These are phyloP conservation scores for Trypanosoma theileri DNA, from an alignment of 208 protist genomes.

Conservation along the genomic window DNA sequence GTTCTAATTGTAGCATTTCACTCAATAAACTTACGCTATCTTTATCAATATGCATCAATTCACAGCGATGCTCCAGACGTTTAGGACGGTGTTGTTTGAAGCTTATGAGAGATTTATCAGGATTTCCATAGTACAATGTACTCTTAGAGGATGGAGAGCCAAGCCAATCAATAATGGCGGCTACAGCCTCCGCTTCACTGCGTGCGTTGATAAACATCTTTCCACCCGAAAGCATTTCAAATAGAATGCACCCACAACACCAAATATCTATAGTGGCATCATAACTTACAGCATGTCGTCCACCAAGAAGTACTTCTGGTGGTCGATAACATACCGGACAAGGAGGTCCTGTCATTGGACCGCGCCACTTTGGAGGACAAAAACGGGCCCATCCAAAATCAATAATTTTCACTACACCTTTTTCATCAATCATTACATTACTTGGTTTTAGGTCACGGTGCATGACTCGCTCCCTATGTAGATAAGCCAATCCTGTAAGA, in stretches of 20 bases:
- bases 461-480: slow-evolving; percentile 76
- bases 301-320: slow-evolving; percentile 73
- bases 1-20: slow-evolving; percentile 81
- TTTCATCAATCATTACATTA: slow-evolving; percentile 85
- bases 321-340: slow-evolving; percentile 73
- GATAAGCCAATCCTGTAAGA: slow-evolving; percentile 70
- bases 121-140: slow-evolving; percentile 41
- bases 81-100: slow-evolving; percentile 33
- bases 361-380: slow-evolving; percentile 22
- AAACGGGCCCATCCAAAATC: slow-evolving; percentile 90
- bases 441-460: slow-evolving; percentile 89
- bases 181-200: slow-evolving; percentile 56
- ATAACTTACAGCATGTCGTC: slow-evolving; percentile 43
- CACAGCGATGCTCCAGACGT: slow-evolving; percentile 62
- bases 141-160: slow-evolving; percentile 58
- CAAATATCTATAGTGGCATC: slow-evolving; percentile 95
- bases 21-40: slow-evolving; percentile 55
- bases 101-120: slow-evolving; percentile 14
- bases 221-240: slow-evolving; percentile 96
- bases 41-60: slow-evolving; percentile 34
- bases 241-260: slow-evolving; percentile 97
- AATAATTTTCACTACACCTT: slow-evolving; percentile 79
- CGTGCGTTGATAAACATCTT: slow-evolving; percentile 88
- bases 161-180: slow-evolving; percentile 76
- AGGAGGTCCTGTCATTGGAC: slow-evolving; percentile 70